phyloP scores from a whole-genome alignment of 345 rosid species.

The Acer saccharum region DNA sequence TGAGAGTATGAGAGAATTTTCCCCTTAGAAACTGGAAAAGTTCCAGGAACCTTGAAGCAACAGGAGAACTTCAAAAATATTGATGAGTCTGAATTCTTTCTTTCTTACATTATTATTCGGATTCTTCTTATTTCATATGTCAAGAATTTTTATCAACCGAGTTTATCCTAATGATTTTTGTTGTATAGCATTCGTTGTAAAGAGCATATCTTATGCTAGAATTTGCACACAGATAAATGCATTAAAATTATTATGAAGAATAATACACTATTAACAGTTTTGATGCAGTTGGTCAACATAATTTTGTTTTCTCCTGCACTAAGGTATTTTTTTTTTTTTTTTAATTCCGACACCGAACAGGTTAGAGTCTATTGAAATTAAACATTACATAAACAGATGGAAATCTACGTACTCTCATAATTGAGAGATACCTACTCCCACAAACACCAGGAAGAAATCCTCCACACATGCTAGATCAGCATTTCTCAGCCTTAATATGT shows the following conservation, averaged over 20 bases:
- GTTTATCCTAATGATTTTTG: too few species aligned
- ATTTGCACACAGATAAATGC: neutral
- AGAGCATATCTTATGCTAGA: neutral
- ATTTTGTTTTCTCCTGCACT: neutral
- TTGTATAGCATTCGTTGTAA: neutral
- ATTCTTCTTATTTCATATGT: neutral
- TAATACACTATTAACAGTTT: neutral
- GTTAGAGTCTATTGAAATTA: too few species aligned
- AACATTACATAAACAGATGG: too few species aligned
- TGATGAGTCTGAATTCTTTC: neutral
- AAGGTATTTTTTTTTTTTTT: neutral
- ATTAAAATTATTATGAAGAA: neutral
- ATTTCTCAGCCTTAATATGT: too few species aligned
- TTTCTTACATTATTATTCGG: neutral
- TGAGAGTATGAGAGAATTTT: neutral
- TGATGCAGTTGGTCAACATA: too few species aligned
- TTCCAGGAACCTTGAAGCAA: neutral
- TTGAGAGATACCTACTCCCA: too few species aligned
- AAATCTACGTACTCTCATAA: too few species aligned
- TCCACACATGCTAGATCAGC: too few species aligned
- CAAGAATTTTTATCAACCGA: neutral
- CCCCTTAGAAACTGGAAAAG: neutral
- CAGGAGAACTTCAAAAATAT: neutral
- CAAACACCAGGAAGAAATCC: too few species aligned
- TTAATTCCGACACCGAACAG: too few species aligned